Base-by-base conservation (phyloP, 2,329 filamentous ascomycete species). In the Aureobasidium vineae region DNA sequence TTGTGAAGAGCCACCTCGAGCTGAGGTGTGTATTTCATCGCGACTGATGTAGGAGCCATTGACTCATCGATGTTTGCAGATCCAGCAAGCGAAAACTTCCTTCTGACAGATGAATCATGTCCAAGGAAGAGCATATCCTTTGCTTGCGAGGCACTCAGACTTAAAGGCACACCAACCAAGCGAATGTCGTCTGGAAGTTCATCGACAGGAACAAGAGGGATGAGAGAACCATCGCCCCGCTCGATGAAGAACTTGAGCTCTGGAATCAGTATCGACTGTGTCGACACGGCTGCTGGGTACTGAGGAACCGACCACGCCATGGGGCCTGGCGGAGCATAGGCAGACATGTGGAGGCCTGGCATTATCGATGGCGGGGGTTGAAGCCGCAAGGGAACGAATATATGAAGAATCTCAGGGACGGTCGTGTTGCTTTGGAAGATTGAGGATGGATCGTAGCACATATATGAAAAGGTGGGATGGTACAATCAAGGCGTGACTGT, bases 131-230 rank as follows among this genome's bases (percentile, higher is more conserved):
- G 69, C 71, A 78, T 72, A 5, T 71, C 72, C 21, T 71, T 69
- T 8, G 71, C 72, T 26, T 76, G 68, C 40, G 70, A 69, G n/a
- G 69, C 72, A 21, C 66, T 74, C 49, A 81, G 67, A 19, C 73
- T 69, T 1, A 74, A 73, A 41, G 78, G 76, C 7, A 79, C 69
- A 10, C 75, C 77, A 36, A 73, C 70, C 13, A 81, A 72, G n/a
- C 74, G 72, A 52, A 79, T 73, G 0, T 70, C 70, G 60, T 69
- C 68, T n/a, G 79, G 78, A 3, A 82, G 73, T 69, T 81, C 78
- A 63, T 82, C 80, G 6, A 73, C 75, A 21, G 79, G 77, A 16
- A 81, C 72, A 4, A 82, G 71, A 5, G 79, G 79, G 0, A 80
- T 74, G 59, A 77, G 71, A 10, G 70, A 67, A 15, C 75, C 74